Conservation (phyloP, 768 basidiomycete species). For the Mycena vitilis region DNA sequence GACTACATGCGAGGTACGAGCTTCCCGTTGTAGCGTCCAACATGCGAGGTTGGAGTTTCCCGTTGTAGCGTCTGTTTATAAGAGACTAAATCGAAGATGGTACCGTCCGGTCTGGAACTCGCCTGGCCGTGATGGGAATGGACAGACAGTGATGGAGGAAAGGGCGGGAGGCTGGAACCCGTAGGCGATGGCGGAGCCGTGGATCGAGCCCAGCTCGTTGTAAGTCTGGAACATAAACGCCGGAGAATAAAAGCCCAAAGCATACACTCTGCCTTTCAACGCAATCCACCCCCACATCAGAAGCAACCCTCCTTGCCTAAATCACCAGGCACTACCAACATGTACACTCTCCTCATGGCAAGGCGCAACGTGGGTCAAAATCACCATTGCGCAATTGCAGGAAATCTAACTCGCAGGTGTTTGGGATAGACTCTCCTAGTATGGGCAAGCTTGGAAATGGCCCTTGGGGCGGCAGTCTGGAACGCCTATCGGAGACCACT, state of each 20-base stretch:
- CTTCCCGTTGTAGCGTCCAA: too few species aligned
- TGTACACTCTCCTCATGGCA: conserved; percentile 26
- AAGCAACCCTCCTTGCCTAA: neutral
- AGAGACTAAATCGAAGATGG: neutral
- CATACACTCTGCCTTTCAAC: neutral
- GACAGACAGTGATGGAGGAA: neutral
- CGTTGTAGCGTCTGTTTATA: too few species aligned
- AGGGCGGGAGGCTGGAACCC: neutral
- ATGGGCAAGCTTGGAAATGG: conserved; percentile 13
- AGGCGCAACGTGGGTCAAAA: conserved; percentile 8
- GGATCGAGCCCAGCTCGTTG: conserved; percentile 1
- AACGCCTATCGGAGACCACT: conserved; percentile 13
- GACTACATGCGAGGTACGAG: too few species aligned
- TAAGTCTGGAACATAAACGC: conserved; percentile 17
- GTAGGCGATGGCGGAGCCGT: neutral
- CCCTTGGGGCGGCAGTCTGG: conserved; percentile 14
- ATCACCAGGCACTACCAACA: neutral
- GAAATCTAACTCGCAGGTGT: neutral
- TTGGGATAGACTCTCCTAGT: conserved; percentile 12
- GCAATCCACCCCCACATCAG: neutral
- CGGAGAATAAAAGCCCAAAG: conserved; percentile 12
- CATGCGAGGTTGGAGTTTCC: too few species aligned
- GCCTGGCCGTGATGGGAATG: conserved; percentile 20
- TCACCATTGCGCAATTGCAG: neutral
- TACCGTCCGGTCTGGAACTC: conserved; percentile 13